Base-by-base conservation (phyloP, 805 yeast species). In the Yarrowia divulgata region DNA sequence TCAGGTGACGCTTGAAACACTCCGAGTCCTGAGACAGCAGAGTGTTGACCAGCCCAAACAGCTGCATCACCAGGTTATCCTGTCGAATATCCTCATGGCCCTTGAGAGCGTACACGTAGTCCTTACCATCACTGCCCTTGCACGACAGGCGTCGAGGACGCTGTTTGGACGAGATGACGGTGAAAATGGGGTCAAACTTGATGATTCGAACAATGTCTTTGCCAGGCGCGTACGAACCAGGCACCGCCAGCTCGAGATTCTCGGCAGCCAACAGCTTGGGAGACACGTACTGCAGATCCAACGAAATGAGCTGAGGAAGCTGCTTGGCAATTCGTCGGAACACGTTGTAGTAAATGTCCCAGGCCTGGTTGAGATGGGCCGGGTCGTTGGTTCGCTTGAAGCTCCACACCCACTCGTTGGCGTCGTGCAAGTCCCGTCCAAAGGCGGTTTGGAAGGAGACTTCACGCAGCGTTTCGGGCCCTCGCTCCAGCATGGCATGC, bases 41-140 rank as follows among this genome's bases (percentile, higher is more conserved):
- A 0, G 98, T 93, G 76, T 96, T 95, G 2, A 95, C 98, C 75
- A 95, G 82, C 0, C 98, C 98, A 79, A 95, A 94, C 73, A 95
- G 82, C 79, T 95, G 99, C 99, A 95, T 95, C 35, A 94, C 99
- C 78, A 96, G 84, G 75, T 92, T 91, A 80, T 95, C 99, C 77
- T 95, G 99, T 75, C 99, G 86, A 68, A 95, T 91, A 82, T 95
- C 99, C 80, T 95, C 99, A 76, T 95, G 98, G 0, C 98, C 99
- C 79, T 95, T 95, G 75, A 95, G 82, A 1, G 84, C 80, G 78
- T 87, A 96, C 74, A 86, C 90, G 76, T 96, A 93, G 48, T 89
- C 91, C 75, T 90, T 91, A 70, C 99, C 99, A 78, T 95, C 97
- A 74, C 91, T 90, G 12, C 98, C 99, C 71, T 84, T 83, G 62